Conservation (phyloP, 345 rosid genomes). For the Eucalyptus guilfoylei region DNA sequence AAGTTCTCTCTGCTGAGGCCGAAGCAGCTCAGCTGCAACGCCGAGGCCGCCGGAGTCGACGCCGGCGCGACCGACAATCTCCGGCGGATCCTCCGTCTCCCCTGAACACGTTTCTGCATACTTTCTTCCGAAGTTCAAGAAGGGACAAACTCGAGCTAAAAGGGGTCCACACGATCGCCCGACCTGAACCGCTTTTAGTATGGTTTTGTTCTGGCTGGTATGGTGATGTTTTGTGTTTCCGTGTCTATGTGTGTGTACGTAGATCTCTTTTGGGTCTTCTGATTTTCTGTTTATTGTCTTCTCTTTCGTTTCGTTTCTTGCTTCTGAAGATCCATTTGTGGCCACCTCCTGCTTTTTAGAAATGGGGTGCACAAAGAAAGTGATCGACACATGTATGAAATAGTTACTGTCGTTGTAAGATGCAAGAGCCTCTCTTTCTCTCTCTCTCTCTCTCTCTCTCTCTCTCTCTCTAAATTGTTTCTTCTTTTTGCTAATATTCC, state of each 20-base stretch:
- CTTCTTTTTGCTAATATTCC: background rate
- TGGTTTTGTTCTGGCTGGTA: background rate
- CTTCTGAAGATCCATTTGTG: background rate
- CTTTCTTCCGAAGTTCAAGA: background rate
- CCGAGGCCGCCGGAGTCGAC: constrained; percentile 36
- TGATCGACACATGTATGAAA: background rate
- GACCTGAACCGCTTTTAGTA: background rate
- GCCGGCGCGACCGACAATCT: constrained; percentile 49
- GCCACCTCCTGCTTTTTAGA: background rate
- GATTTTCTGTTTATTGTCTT: background rate
- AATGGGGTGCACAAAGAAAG: background rate
- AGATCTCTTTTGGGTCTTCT: background rate
- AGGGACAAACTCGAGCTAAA: background rate
- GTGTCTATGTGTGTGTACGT: background rate
- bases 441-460: background rate
- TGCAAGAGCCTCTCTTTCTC: background rate
- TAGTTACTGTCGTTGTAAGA: background rate
- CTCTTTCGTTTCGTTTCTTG: background rate
- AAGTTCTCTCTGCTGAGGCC: constrained; percentile 37
- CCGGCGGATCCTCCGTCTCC: constrained; percentile 60
- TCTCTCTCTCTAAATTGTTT: background rate
- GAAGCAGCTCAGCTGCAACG: constrained; percentile 37
- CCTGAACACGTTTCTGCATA: background rate
- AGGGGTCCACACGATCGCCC: background rate
- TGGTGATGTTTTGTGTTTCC: background rate